These are phyloP conservation scores for Nitzschia palea DNA, from an alignment of 108 stramenopile genomes.

Conservation along the genomic window DNA sequence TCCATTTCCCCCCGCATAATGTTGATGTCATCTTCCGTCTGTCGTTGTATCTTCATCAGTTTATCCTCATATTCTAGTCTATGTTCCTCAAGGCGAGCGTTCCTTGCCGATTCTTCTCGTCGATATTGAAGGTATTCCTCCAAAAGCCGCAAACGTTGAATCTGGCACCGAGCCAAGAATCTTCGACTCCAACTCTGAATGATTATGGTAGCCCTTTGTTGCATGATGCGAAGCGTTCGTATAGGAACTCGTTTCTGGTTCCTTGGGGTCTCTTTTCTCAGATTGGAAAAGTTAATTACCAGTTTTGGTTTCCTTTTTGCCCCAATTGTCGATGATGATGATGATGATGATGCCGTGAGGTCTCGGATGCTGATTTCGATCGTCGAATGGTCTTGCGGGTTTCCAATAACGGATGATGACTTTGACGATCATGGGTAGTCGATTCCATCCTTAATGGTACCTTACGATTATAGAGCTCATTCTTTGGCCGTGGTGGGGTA, in stretches of 20 bases:
- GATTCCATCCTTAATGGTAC: too few species aligned
- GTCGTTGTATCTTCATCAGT: not conserved
- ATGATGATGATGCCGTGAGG: too few species aligned
- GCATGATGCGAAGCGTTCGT: not conserved
- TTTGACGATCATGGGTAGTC: too few species aligned
- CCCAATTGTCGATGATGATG: too few species aligned
- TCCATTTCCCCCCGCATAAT: not conserved
- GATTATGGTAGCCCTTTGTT: conserved; percentile 1
- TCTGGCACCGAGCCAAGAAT: not conserved
- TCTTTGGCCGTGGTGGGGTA: too few species aligned
- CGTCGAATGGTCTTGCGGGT: too few species aligned
- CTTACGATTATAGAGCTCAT: too few species aligned
- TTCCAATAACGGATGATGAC: too few species aligned
- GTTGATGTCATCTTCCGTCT: not conserved
- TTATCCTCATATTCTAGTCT: not conserved
- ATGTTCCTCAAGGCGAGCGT: not conserved
- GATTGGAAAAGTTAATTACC: too few species aligned
- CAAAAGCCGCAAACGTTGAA: not conserved
- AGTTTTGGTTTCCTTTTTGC: too few species aligned
- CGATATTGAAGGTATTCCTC: not conserved
- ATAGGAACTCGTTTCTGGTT: conserved; percentile 5
- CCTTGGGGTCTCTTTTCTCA: too few species aligned
- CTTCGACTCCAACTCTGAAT: not conserved
- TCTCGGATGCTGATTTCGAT: too few species aligned
- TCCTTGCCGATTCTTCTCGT: not conserved